Evolutionary conservation across 1,139 yeast species (phyloP), one percentile per base, ranked within the genome.

Genomic region (Torulaspora pretoriensis): DNA sequence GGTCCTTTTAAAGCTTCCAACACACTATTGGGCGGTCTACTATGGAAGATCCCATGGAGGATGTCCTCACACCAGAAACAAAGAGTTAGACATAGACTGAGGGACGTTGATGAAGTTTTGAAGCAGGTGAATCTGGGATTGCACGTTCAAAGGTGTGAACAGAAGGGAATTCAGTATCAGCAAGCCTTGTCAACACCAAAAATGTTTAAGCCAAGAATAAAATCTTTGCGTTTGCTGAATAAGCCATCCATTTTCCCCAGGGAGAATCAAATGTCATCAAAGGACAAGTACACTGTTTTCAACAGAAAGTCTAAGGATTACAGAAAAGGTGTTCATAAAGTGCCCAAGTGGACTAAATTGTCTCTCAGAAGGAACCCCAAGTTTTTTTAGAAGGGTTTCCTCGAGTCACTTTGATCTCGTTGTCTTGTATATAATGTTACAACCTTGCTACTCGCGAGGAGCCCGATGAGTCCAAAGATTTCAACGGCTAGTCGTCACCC

Each of bases 331-430:
- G 80, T 86, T 23, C 97, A 92, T 64, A 78, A 73, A 65, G 84
- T 83, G 27, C 95, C 95, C 16, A 85, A 87, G 60, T 88, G 95
- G 95, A 90, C 97, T 46, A 87, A 84, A 69, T 66, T 79, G 52
- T 80, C 95, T 12, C 76, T 83, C 65, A 80, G 97, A 70, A 79
- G 76, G 47, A 84, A 86, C 60, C 97, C 97, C 38, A 75, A 78
- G 52, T 77, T 85, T 64, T 87, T 82, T 67, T 89, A 73, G 63
- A 17, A 19, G 9, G 24, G 17, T 24, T 22, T 9, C 23, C 32
- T 29, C n/a, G 14, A 24, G 38, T 19, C 22, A 26, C 28, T 17
- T 31, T 13, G 28, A 40, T 36, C 22, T 26, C 10, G 9, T 34
- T 36, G 7, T 7, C 49, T 35, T 46, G 49, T 46, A 43, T 41